phyloP scores from a whole-genome alignment of 306 rosid species.

The Parietaria judaica region DNA sequence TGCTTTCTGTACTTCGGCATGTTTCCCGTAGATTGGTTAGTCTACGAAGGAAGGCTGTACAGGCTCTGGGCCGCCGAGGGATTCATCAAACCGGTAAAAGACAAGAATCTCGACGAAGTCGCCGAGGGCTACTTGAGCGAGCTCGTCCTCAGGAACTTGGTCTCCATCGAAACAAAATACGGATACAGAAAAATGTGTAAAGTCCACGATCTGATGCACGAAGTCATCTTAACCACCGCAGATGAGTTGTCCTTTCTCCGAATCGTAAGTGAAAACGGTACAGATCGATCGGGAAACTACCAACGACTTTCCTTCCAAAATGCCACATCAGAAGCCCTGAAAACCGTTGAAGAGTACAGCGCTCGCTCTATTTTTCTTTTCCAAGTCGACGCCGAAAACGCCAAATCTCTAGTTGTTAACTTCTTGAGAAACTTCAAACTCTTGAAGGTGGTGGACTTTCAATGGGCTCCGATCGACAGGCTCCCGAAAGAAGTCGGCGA shows the following conservation, averaged over 20 bases:
- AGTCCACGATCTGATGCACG: slow-evolving; percentile 16
- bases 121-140: slow-evolving; percentile 2
- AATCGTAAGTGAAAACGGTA: neutral
- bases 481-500: slow-evolving; percentile 7
- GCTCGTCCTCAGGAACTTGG: slow-evolving; percentile 7
- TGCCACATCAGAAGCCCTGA: neutral
- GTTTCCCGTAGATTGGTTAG: slow-evolving; percentile 9
- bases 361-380: slow-evolving; percentile 10
- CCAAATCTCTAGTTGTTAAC: neutral
- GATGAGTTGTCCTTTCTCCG: neutral
- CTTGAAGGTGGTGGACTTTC: slow-evolving; percentile 16
- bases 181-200: neutral
- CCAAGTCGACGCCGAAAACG: neutral
- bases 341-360: neutral
- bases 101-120: neutral
- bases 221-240: neutral
- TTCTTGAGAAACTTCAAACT: neutral
- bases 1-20: slow-evolving; percentile 17
- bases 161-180: neutral
- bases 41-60: neutral
- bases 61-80: slow-evolving; percentile 13
- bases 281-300: neutral
- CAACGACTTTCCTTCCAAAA: slow-evolving; percentile 4
- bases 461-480: neutral
- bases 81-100: neutral